A percentile compares a stretch with the other conserved stretches of the same genome.
phyloP scores from a whole-genome alignment of 2,329 filamentous ascomycete genomes.

The Laburnicola sp. region DNA sequence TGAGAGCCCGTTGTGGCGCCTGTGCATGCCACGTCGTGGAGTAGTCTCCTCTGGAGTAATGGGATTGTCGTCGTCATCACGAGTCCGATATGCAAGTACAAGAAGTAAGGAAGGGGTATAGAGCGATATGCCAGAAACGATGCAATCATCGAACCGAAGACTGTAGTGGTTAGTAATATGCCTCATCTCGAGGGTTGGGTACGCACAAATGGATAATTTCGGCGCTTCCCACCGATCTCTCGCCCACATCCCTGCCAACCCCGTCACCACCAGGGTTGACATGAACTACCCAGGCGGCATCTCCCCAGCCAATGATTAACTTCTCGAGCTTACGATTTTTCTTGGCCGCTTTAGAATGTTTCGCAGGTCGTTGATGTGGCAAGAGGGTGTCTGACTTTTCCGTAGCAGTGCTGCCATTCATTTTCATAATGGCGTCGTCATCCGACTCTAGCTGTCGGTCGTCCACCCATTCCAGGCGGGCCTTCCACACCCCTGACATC shows the following conservation, averaged over 20 bases:
- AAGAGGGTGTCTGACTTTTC: slow-evolving; percentile 39
- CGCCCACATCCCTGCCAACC: slow-evolving; percentile 67
- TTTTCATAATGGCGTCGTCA: slow-evolving; percentile 55
- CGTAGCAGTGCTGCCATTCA: slow-evolving; percentile 39
- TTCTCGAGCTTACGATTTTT: slow-evolving; percentile 63
- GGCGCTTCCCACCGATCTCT: slow-evolving; percentile 74
- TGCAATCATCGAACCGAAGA: slow-evolving; percentile 88
- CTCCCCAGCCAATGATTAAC: slow-evolving; percentile 91
- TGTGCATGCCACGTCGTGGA: slow-evolving; percentile 66
- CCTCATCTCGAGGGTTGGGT: slow-evolving; percentile 17
- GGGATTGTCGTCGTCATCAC: slow-evolving; percentile 68
- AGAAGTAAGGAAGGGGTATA: slow-evolving; percentile 91
- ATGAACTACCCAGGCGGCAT: slow-evolving; percentile 93
- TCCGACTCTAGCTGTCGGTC: slow-evolving; percentile 76
- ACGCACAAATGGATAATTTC: slow-evolving; percentile 90
- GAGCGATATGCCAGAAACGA: slow-evolving; percentile 94
- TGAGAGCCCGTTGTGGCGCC: slow-evolving; percentile 76
- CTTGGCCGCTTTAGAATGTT: slow-evolving; percentile 37
- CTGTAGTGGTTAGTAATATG: slow-evolving; percentile 50
- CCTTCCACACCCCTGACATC: slow-evolving; percentile 96
- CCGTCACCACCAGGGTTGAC: slow-evolving; percentile 76
- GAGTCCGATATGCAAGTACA: slow-evolving; percentile 85
- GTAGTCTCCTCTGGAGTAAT: slow-evolving; percentile 59
- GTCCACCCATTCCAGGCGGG: slow-evolving; percentile 89
- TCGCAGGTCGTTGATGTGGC: slow-evolving; percentile 52